Percentiles rank a stretch among this genome's conserved stretches.
Evolutionary conservation across 164 flowering plant species (phyloP).

Genomic region (Cinnamomum micranthum): DNA sequence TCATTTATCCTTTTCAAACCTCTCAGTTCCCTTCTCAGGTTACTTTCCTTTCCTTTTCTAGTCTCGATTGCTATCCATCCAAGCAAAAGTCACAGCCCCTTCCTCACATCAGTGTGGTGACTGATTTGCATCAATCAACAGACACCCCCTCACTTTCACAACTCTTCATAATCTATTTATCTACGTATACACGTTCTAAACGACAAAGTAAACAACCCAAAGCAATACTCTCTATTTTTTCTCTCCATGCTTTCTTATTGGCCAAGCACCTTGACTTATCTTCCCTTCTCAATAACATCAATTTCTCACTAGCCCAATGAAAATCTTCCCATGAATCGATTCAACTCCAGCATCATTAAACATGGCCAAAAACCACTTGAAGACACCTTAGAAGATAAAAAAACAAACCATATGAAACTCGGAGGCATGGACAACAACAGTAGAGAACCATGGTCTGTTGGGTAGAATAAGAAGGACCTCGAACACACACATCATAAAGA

Average conservation of each 20-base stretch:
- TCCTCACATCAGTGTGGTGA: slow-evolving; percentile 62
- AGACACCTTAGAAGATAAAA: not conserved
- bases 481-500: not conserved
- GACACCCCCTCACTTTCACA: slow-evolving; percentile 17
- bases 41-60: not conserved
- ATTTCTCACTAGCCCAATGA: not conserved
- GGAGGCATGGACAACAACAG: not conserved
- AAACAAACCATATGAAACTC: not conserved
- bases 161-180: slow-evolving; percentile 1
- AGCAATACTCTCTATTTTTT: slow-evolving; percentile 1
- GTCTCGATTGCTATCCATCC: slow-evolving; percentile 51
- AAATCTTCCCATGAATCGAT: not conserved
- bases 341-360: not conserved
- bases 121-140: slow-evolving; percentile 56
- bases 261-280: not conserved
- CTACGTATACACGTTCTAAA: slow-evolving; percentile 12
- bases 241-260: too few species aligned
- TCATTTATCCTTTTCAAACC: slow-evolving; percentile 38
- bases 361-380: not conserved
- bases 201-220: not conserved
- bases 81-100: slow-evolving; percentile 54
- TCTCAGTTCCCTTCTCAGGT: slow-evolving; percentile 14
- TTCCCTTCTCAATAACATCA: not conserved
- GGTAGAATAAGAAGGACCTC: not conserved
- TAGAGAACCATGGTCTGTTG: not conserved